These are phyloP conservation scores for Pleurostoma richardsiae DNA, from an alignment of 2,329 filamentous ascomycete genomes.

Conservation along the genomic window DNA sequence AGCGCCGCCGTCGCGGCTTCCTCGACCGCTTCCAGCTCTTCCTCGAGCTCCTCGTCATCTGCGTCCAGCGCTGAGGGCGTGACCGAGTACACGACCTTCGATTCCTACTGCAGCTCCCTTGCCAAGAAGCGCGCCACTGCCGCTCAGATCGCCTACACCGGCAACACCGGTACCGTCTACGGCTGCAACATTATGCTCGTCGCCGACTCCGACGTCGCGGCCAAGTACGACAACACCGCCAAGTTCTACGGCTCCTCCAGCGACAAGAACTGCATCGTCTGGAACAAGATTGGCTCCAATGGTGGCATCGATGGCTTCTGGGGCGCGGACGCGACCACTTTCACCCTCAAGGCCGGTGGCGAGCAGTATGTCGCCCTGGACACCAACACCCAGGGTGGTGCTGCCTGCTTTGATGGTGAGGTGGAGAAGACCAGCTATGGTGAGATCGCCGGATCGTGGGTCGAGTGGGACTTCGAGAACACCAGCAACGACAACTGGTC, in stretches of 20 bases:
- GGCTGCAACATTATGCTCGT: conserved; percentile 50
- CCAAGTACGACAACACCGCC: conserved; percentile 28
- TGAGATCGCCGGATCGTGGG: conserved; percentile 39
- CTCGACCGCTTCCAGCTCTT: conserved; percentile 73
- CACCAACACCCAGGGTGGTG: conserved; percentile 41
- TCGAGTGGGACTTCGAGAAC: conserved; percentile 45
- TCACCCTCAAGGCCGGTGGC: conserved; percentile 30
- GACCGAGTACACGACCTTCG: conserved; percentile 21
- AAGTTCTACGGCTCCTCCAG: conserved; percentile 13
- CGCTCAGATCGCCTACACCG: conserved; percentile 38
- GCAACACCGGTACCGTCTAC: conserved; percentile 40
- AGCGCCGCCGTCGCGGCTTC: conserved; percentile 7
- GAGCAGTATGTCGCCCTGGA: conserved; percentile 38
- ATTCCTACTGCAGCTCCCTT: conserved; percentile 21
- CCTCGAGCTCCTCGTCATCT: conserved; percentile 69
- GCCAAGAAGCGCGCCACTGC: conserved; percentile 40
- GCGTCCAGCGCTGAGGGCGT: conserved; percentile 23
- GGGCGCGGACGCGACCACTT: conserved; percentile 31
- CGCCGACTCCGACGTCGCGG: conserved; percentile 22
- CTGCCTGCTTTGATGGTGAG: conserved; percentile 31
- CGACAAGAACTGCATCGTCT: conserved; percentile 34
- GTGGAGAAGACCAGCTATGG: conserved; percentile 30
- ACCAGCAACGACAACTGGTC: conserved; percentile 40
- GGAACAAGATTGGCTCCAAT: conserved; percentile 46
- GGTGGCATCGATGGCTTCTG: conserved; percentile 43